Evolutionary conservation across 768 basidiomycete genomes (phyloP), one percentile per base, ranked within the genome.

Genomic region (Russula compacta): DNA sequence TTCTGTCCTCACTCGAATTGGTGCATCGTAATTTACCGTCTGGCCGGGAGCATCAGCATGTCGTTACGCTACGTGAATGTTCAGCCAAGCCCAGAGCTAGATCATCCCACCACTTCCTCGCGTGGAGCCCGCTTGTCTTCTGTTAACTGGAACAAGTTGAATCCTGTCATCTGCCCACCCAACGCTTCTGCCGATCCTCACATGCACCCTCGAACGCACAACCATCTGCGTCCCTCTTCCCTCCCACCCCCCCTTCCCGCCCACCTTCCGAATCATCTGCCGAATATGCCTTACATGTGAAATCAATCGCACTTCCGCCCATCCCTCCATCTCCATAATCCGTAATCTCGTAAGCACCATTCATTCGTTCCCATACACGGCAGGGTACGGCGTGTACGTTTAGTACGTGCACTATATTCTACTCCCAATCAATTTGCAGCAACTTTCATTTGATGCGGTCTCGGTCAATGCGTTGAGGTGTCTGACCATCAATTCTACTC

Each of bases 401-500:
- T 50, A 46, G 38, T 47, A 49, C 49, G 14, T 61, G 56, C 32
- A 49, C 43, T 56, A 56, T 57, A 50, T 46, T 39, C 54, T 61
- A 52, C 36, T 44, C 24, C 29, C 39, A 7, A 57, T 19, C 60
- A 57, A 61, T 46, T 52, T 46, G 35, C 54, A 39, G 29, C 40
- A 59, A 59, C 38, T 32, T 10, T 57, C 56, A 46, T 61, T 42
- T 15, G 17, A 54, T 42, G 39, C 17, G 17, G 39, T 19, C 35
- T 35, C 17, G 7, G n/a, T 7, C 48, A 17, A 35, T 8, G 8
- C 50, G 12, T 7, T 9, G 40, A 17, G 36, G 33, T n/a, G 19
- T n/a, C 17, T 21, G 35, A 11, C 11, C 33, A 15, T 58, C 38
- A 33, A 33, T 54, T 33, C 14, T 15, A 8, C 32, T 40, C 14